Evolutionary conservation across 306 rosid species (phyloP), one percentile per base, ranked within the genome.

Genomic region (Cucumis cinereus): DNA sequence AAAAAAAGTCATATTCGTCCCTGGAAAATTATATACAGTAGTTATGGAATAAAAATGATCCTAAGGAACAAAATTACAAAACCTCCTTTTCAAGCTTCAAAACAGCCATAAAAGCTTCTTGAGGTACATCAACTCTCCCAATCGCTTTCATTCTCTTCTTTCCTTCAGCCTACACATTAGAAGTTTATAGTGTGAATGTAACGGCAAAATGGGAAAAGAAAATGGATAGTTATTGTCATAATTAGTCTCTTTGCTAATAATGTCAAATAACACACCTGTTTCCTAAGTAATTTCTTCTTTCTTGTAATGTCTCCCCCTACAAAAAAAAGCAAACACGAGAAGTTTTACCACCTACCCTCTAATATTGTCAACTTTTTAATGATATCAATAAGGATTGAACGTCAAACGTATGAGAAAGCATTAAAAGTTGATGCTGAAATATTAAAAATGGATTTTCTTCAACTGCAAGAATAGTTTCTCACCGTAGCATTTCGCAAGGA

Each of bases 51-150:
- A 68, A 43, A 68, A 20, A 41, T 24, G 23, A 67, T 45, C 43
- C 15, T 0, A 59, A 10, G 66, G 41, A 66, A 17, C 23, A 56
- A 49, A 30, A 76, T 88, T 89, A 93, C 75, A 93, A 74, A 20
- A 93, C 97, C 81, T 91, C 98, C 82, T 91, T 93, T 81, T 93
- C 94, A 69, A 93, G 96, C 85, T 91, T 93, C 91, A 93, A 84
- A 75, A 93, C 97, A 7, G 98, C 97, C 98, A 89, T 93, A 85
- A 93, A 93, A 41, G 98, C 92, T 86, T 93, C 98, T 87, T 93
- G 98, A 78, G 94, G 96, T 53, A 93, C 96, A 77, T 91, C 97
- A 24, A 93, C 97, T 84, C 90, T 91, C 77, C 97, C 93, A 30
- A 93, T 93, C 10, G 98, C 80, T 83, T 93, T 93, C 97, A 93